Evolutionary conservation across 2,329 filamentous ascomycete species (phyloP).

Genomic region (Tolypocladium nubicola): DNA sequence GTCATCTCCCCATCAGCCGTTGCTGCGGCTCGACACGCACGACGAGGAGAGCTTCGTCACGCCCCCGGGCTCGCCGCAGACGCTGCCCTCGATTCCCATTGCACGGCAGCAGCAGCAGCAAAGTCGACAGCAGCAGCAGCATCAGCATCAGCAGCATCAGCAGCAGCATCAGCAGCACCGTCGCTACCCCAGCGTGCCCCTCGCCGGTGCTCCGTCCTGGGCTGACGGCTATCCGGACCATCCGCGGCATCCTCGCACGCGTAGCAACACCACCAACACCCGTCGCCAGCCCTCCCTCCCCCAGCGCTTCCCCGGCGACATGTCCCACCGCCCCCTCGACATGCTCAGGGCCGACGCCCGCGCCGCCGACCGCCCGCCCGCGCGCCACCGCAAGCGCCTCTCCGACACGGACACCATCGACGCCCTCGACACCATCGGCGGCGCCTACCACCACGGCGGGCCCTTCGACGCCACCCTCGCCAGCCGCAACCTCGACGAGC

Average conservation of each 20-base stretch:
- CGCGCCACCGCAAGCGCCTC: slow-evolving; percentile 55
- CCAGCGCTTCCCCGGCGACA: slow-evolving; percentile 50
- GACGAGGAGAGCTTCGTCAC: not conserved
- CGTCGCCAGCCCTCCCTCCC: slow-evolving; percentile 9
- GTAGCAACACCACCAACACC: not conserved
- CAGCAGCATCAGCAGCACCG: not conserved
- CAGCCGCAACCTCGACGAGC: slow-evolving; percentile 56
- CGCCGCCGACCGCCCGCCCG: slow-evolving; percentile 56
- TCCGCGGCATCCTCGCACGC: not conserved
- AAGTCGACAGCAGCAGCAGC: not conserved
- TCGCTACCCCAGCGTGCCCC: not conserved
- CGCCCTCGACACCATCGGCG: slow-evolving; percentile 57
- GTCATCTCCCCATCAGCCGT: not conserved
- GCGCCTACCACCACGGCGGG: slow-evolving; percentile 76
- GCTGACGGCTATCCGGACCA: not conserved
- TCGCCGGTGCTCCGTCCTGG: not conserved
- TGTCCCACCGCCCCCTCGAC: slow-evolving; percentile 56
- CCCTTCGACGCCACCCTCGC: slow-evolving; percentile 78
- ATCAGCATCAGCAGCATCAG: not conserved
- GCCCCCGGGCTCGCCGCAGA: not conserved
- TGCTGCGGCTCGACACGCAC: not conserved
- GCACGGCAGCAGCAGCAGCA: not conserved
- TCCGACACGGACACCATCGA: slow-evolving; percentile 73
- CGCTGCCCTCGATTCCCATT: not conserved
- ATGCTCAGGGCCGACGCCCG: slow-evolving; percentile 52